phyloP scores from a whole-genome alignment of 208 protist genomes.

The Naegleria gruberi region DNA sequence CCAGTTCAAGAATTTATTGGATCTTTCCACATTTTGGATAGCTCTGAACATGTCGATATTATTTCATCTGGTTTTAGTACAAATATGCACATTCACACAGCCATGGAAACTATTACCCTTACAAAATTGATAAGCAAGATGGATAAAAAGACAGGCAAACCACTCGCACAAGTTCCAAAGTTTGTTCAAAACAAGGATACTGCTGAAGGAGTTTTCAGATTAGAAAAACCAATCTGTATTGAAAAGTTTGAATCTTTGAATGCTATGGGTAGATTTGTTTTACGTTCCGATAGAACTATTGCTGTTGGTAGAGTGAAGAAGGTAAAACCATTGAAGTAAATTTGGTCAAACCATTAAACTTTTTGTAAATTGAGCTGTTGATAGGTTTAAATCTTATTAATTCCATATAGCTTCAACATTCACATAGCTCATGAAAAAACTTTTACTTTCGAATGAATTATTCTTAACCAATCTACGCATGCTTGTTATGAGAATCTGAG shows the following conservation, averaged over 20 bases:
- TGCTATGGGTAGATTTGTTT: background rate
- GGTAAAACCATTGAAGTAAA: constrained; percentile 14
- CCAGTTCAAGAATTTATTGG: constrained; percentile 22
- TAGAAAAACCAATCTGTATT: background rate
- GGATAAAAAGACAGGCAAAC: constrained; percentile 7
- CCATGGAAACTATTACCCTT: background rate
- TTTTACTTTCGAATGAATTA: too few relatives aligned
- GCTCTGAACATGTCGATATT: background rate
- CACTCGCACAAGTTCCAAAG: background rate
- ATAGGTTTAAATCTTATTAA: too few relatives aligned
- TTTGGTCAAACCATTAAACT: background rate
- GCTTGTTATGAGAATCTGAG: too few relatives aligned
- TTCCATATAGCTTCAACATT: too few relatives aligned
- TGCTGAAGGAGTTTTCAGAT: background rate
- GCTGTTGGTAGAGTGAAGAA: background rate
- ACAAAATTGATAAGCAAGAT: background rate
- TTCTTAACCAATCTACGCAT: too few relatives aligned
- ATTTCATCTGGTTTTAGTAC: background rate
- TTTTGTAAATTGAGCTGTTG: too few relatives aligned
- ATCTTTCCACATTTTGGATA: background rate
- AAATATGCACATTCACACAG: background rate
- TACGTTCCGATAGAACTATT: constrained; percentile 1
- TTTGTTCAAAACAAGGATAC: background rate
- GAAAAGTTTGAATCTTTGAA: constrained; percentile 3
- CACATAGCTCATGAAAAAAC: too few relatives aligned